Conservation (phyloP, 768 basidiomycete genomes). For the Phaffia tasmanica region DNA sequence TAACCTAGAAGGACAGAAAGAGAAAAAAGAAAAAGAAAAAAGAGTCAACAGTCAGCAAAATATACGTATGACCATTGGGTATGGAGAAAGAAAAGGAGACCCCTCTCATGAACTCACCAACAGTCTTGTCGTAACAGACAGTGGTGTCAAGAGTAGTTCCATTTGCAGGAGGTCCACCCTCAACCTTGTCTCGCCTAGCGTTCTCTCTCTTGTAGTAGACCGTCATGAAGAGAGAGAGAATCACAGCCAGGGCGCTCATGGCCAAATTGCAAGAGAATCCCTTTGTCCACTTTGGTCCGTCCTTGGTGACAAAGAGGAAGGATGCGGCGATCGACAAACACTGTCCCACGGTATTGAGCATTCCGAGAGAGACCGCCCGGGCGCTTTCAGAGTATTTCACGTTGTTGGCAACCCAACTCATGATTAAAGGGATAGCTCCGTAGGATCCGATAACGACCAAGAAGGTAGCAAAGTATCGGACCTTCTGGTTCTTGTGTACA, state of each 20-base stretch:
- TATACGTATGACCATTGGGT: too few relatives aligned
- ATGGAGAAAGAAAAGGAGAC: too few relatives aligned
- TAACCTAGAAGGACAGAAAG: too few relatives aligned
- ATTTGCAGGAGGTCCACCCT: constrained; percentile 10
- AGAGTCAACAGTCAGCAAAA: too few relatives aligned
- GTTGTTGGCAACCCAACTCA: constrained; percentile 37
- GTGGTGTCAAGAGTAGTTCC: neutral
- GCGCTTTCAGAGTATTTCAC: constrained; percentile 23
- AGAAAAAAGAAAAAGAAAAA: too few relatives aligned
- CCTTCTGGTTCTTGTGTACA: constrained; percentile 46
- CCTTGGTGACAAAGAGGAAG: constrained; percentile 35
- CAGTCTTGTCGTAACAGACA: neutral
- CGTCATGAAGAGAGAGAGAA: constrained; percentile 1
- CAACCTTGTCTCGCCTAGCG: constrained; percentile 4
- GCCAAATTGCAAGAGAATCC: constrained; percentile 29
- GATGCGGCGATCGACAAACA: constrained; percentile 36
- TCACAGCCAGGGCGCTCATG: constrained; percentile 6
- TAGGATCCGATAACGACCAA: constrained; percentile 42
- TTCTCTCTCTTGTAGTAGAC: constrained; percentile 12
- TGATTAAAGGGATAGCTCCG: constrained; percentile 29
- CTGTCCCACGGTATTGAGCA: constrained; percentile 39
- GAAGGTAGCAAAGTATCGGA: constrained; percentile 66
- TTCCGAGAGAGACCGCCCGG: constrained; percentile 38
- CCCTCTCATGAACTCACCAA: too few relatives aligned
- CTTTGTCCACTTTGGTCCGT: constrained; percentile 38